These are phyloP conservation scores for Mortierella claussenii DNA, from an alignment of 192 early-diverging fungal species.

Conservation along the genomic window DNA sequence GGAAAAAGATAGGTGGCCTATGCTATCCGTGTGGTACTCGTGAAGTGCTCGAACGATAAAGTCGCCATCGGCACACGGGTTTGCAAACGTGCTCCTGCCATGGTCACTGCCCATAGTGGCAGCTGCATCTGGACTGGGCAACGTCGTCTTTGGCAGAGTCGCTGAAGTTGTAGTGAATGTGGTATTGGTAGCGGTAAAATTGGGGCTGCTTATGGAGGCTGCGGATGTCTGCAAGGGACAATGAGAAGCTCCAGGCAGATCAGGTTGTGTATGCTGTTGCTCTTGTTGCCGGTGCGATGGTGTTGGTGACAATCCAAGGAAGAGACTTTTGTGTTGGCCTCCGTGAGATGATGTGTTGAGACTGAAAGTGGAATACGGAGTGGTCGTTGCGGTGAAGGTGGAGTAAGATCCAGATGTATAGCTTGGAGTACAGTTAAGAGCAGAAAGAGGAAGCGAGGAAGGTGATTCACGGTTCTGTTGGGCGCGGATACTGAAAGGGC, in stretches of 20 bases:
- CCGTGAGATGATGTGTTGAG: neutral
- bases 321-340: neutral
- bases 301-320: neutral
- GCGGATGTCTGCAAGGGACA: neutral
- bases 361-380: neutral
- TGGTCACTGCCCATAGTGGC: constrained; percentile 21
- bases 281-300: neutral
- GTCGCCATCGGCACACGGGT: constrained; percentile 20
- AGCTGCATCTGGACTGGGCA: constrained; percentile 14
- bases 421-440: neutral
- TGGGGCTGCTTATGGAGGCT: neutral
- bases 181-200: neutral
- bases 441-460: neutral
- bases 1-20: constrained; percentile 26
- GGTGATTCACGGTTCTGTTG: constrained; percentile 3
- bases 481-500: neutral
- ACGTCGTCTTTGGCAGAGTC: neutral
- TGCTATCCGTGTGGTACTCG: constrained; percentile 32
- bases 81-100: constrained; percentile 4
- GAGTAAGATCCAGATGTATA: neutral
- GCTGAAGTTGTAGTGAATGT: neutral
- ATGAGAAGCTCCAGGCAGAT: neutral
- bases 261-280: neutral
- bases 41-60: constrained; percentile 42
- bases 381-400: constrained; percentile 2